Evolutionary conservation across 2,329 filamentous ascomycete species (phyloP).

Genomic region (Colletotrichum sp.): DNA sequence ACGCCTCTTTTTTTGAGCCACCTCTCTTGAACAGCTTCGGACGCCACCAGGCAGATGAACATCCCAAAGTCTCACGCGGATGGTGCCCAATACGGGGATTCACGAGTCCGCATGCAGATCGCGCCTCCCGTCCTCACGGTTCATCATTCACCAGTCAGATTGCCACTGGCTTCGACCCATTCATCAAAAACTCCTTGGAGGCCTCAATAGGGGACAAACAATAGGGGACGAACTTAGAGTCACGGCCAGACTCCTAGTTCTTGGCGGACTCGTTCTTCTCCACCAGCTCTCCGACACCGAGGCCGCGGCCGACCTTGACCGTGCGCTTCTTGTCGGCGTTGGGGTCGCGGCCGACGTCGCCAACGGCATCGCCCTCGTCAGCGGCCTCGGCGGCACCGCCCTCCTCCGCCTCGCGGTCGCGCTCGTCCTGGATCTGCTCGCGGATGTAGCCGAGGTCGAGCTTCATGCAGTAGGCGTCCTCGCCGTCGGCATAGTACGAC

Average conservation of each 20-base stretch:
- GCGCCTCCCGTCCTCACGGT: not conserved
- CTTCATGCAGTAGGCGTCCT: slow-evolving; percentile 94
- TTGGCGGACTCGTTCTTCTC: slow-evolving; percentile 71
- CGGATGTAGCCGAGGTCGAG: slow-evolving; percentile 76
- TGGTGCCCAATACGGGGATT: not conserved
- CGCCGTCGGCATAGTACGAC: slow-evolving; percentile 97
- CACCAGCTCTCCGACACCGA: slow-evolving; percentile 81
- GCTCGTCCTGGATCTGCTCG: slow-evolving; percentile 49
- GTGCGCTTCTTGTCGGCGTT: slow-evolving; percentile 71
- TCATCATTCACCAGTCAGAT: not conserved
- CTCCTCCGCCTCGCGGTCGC: slow-evolving; percentile 48
- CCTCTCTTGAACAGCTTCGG: not conserved
- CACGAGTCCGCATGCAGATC: not conserved
- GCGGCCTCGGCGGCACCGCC: slow-evolving; percentile 32
- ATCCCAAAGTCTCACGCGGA: not conserved
- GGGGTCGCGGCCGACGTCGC: slow-evolving; percentile 63
- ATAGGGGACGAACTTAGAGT: not conserved
- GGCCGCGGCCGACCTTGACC: slow-evolving; percentile 80
- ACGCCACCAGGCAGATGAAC: not conserved
- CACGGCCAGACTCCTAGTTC: slow-evolving; percentile 31
- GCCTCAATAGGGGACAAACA: not conserved
- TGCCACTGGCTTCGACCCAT: not conserved
- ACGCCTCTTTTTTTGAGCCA: not conserved
- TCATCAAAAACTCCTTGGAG: not conserved
- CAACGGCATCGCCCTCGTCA: slow-evolving; percentile 76